Evolutionary conservation across 2,329 filamentous ascomycete species (phyloP), one percentile per base, ranked within the genome.

Genomic region (Rachicladosporium sp.): DNA sequence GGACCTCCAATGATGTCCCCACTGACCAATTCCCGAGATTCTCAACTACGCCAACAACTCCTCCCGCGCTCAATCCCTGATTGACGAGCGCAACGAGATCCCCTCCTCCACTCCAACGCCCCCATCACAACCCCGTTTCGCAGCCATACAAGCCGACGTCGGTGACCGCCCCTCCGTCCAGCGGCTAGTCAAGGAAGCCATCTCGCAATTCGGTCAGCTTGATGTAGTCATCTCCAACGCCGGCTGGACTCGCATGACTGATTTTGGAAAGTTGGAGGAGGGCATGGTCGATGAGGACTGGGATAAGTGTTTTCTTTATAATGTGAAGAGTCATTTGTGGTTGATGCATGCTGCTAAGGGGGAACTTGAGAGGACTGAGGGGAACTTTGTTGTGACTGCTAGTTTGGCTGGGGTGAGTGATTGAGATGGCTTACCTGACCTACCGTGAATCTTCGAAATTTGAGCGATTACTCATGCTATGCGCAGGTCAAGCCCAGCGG

Each of bases 381-480:
- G 77, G 1, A 63, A 65, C 0, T 82, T 83, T 47, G 69, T 82
- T 46, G 75, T 70, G 1, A 80, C 78, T 0, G 75, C 78, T 0
- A 76, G 71, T 33, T 51, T 81, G 15, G 78, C 79, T 0, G 79
- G 78, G 1, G 71, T 27, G 7, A 27, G 23, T 27, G 7, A 27
- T 27, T 7, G 23, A 27, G 23, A 27, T 27, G 23, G 6, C 23
- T 27, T 27, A 27, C 23, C 23, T 27, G 15, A 19, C 15, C 15
- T 19, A 19, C 15, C 15, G 15, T 19, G 15, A 19, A 19, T 19
- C 15, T 19, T 19, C 15, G 15, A 19, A 19, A 19, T 19, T 19
- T 19, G 15, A 19, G 15, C 15, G 15, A 19, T 19, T 19, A 19
- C 15, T 19, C 15, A 19, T 19, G 15, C 15, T 19, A 19, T 19